Conservation (phyloP, 1,139 yeast genomes). For the Saccharomycopsis hybrid region DNA sequence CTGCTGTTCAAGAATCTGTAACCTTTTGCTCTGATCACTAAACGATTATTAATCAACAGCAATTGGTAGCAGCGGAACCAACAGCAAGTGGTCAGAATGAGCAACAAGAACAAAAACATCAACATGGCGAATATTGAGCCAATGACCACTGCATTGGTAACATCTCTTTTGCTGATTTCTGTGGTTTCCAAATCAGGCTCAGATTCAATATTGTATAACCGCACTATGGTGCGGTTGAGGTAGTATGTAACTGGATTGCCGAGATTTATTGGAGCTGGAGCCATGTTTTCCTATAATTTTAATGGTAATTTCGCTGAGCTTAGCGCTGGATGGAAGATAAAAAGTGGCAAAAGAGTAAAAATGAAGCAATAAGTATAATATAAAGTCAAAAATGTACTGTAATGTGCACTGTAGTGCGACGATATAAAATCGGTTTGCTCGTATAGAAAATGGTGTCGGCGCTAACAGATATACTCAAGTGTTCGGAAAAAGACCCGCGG, state of each 20-base stretch:
- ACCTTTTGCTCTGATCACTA: constrained; percentile 8
- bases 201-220: neutral
- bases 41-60: constrained; percentile 1
- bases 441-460: no score
- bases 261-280: neutral
- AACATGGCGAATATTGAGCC: constrained; percentile 12
- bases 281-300: neutral
- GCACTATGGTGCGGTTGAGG: constrained; percentile 4
- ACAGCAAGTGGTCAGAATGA: constrained; percentile 1
- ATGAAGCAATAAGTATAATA: no score
- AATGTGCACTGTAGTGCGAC: no score
- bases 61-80: constrained; percentile 10
- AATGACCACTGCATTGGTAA: constrained; percentile 15
- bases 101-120: neutral
- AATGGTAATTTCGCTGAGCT: no score
- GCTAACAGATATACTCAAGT: no score
- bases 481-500: no score
- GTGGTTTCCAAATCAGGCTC: neutral
- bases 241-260: neutral
- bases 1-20: neutral
- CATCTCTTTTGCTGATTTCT: constrained; percentile 13
- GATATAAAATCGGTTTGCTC: no score
- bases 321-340: no score
- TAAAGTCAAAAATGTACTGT: no score
- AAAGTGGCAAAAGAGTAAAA: no score